These are phyloP conservation scores for Mangifera indica DNA, from an alignment of 345 rosid species.

Conservation along the genomic window DNA sequence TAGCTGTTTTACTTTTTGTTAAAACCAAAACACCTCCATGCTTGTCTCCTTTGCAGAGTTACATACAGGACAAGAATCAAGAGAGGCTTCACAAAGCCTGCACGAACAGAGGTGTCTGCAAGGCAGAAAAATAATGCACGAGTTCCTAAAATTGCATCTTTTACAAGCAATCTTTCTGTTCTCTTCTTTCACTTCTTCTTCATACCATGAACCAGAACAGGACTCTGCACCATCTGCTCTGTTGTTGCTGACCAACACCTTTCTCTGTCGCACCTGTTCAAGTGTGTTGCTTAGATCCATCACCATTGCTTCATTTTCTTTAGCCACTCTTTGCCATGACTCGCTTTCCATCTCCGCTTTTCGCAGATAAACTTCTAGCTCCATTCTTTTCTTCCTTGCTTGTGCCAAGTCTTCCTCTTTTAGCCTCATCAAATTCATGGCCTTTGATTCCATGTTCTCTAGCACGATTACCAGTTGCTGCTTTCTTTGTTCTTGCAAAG, in stretches of 20 bases:
- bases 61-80: slow-evolving; percentile 57
- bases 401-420: slow-evolving; percentile 39
- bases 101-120: slow-evolving; percentile 69
- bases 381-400: slow-evolving; percentile 36
- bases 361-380: slow-evolving; percentile 38
- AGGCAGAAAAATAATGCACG: slow-evolving; percentile 56
- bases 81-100: slow-evolving; percentile 46
- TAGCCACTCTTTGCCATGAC: slow-evolving; percentile 36
- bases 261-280: slow-evolving; percentile 22
- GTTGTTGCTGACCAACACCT: slow-evolving; percentile 8
- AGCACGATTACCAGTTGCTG: slow-evolving; percentile 25
- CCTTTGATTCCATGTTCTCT: slow-evolving; percentile 28
- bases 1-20: background rate
- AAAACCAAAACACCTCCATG: slow-evolving; percentile 49
- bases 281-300: slow-evolving; percentile 34
- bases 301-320: slow-evolving; percentile 38
- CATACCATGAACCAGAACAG: slow-evolving; percentile 16
- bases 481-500: slow-evolving; percentile 37
- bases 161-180: slow-evolving; percentile 23
- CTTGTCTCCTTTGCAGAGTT: slow-evolving; percentile 48
- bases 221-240: slow-evolving; percentile 34
- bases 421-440: slow-evolving; percentile 29
- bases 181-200: slow-evolving; percentile 2
- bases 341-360: slow-evolving; percentile 34
- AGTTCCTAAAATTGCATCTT: slow-evolving; percentile 27